These are phyloP conservation scores for Liriodendron chinense DNA, from an alignment of 164 flowering plant genomes.

Conservation along the genomic window DNA sequence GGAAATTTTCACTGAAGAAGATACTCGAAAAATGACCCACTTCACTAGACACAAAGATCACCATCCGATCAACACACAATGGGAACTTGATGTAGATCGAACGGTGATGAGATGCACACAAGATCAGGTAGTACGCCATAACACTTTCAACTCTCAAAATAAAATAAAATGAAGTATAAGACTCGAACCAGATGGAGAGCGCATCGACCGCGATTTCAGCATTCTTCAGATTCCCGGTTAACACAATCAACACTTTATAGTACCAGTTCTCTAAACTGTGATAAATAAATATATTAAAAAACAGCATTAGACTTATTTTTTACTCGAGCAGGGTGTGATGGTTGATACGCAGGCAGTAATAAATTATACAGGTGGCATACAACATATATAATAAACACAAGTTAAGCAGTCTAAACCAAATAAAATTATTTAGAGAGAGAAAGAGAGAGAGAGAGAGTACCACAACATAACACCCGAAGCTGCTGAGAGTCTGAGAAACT, in stretches of 20 bases:
- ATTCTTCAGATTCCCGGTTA: slow-evolving; percentile 62
- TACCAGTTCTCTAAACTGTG: slow-evolving; percentile 80
- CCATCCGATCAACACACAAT: too few relatives aligned
- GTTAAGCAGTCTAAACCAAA: too few relatives aligned
- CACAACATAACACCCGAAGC: slow-evolving; percentile 53
- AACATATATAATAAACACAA: neutral
- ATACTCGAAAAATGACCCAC: neutral
- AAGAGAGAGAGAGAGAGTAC: slow-evolving; percentile 27
- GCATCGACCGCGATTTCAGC: slow-evolving; percentile 69
- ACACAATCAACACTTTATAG: slow-evolving; percentile 49
- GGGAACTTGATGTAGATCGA: too few relatives aligned
- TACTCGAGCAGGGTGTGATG: too few relatives aligned
- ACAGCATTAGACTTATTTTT: neutral
- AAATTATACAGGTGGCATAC: neutral
- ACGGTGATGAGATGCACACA: too few relatives aligned
- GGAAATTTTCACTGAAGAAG: too few relatives aligned
- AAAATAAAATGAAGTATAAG: too few relatives aligned
- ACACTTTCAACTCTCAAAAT: too few relatives aligned
- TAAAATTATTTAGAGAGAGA: too few relatives aligned
- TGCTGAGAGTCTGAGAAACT: slow-evolving; percentile 41
- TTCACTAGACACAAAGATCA: too few relatives aligned
- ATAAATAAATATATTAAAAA: neutral
- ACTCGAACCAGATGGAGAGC: slow-evolving; percentile 55
- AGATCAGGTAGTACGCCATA: too few relatives aligned
- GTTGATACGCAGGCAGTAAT: neutral